These are phyloP conservation scores for Kwoniella europaea DNA, from an alignment of 768 basidiomycete species.

Conservation along the genomic window DNA sequence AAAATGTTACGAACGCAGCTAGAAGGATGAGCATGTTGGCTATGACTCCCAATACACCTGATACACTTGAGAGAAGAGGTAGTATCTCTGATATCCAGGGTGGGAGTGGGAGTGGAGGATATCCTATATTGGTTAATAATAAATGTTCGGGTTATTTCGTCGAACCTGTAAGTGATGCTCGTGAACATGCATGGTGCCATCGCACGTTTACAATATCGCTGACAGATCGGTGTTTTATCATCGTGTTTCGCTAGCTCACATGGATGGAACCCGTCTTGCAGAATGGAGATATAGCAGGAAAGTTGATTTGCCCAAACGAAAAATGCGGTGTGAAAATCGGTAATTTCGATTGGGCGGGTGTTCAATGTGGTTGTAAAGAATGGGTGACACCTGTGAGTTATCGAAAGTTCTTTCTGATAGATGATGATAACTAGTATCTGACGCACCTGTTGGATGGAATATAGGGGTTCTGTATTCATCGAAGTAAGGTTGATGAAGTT, in stretches of 20 bases:
- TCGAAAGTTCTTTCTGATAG: too few species aligned
- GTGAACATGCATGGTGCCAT: too few species aligned
- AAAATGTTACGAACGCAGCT: constrained; percentile 18
- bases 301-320: constrained; percentile 88
- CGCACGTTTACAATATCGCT: too few species aligned
- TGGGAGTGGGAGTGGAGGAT: constrained; percentile 25
- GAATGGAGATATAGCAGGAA: constrained; percentile 78
- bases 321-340: constrained; percentile 91
- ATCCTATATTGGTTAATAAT: constrained; percentile 66
- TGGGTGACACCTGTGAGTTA: constrained; percentile 85
- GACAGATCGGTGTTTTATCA: too few species aligned
- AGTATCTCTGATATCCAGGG: constrained; percentile 8
- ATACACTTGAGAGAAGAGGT: constrained; percentile 8
- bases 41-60: constrained; percentile 45
- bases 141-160: constrained; percentile 97
- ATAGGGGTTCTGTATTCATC: constrained; percentile 66
- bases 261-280: constrained; percentile 92
- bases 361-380: constrained; percentile 84
- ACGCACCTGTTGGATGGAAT: not conserved
- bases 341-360: constrained; percentile 96
- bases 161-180: constrained; percentile 73
- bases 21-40: constrained; percentile 40
- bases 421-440: not conserved
- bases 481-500: constrained; percentile 67
- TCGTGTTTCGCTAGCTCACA: constrained; percentile 67